A percentile compares a stretch with the other conserved stretches of the same genome.
These are phyloP conservation scores for Golovinomyces cichoracearum DNA, from an alignment of 2,329 filamentous ascomycete genomes.

Conservation along the genomic window DNA sequence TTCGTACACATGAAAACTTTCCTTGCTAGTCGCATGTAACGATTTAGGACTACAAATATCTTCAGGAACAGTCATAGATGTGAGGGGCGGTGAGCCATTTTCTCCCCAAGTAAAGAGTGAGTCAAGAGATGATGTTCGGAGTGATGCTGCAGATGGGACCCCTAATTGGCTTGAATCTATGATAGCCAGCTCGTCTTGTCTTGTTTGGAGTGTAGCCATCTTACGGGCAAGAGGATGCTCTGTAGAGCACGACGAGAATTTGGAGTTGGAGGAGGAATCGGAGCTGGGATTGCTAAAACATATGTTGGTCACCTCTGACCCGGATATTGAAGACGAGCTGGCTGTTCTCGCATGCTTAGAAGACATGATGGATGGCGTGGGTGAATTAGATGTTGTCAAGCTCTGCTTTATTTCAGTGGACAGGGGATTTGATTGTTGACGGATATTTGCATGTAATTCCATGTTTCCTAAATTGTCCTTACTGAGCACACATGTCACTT, in stretches of 20 bases:
- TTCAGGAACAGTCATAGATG: slow-evolving; percentile 23
- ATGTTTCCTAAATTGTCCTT: neutral
- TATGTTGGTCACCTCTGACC: slow-evolving; percentile 10
- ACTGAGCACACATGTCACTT: neutral
- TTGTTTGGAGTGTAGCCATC: slow-evolving; percentile 6
- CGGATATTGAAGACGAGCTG: slow-evolving; percentile 10
- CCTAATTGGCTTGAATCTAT: neutral
- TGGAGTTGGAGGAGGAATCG: slow-evolving; percentile 10
- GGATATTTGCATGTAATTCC: neutral
- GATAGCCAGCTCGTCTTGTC: slow-evolving; percentile 10
- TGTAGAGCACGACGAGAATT: slow-evolving; percentile 15
- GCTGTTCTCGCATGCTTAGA: slow-evolving; percentile 12
- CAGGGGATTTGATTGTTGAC: slow-evolving; percentile 1
- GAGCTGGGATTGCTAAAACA: slow-evolving; percentile 13
- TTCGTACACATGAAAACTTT: slow-evolving; percentile 4
- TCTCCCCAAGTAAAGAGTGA: slow-evolving; percentile 44
- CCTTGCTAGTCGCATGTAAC: neutral
- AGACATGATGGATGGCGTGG: slow-evolving; percentile 3
- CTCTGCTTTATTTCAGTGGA: slow-evolving; percentile 8
- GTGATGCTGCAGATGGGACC: neutral
- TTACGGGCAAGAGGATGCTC: slow-evolving; percentile 14
- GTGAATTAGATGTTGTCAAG: slow-evolving; percentile 8
- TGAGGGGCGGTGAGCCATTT: slow-evolving; percentile 26
- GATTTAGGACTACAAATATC: neutral
- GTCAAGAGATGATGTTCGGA: slow-evolving; percentile 23